These are phyloP conservation scores for Alternaria triticina DNA, from an alignment of 2,329 filamentous ascomycete species.

Conservation along the genomic window DNA sequence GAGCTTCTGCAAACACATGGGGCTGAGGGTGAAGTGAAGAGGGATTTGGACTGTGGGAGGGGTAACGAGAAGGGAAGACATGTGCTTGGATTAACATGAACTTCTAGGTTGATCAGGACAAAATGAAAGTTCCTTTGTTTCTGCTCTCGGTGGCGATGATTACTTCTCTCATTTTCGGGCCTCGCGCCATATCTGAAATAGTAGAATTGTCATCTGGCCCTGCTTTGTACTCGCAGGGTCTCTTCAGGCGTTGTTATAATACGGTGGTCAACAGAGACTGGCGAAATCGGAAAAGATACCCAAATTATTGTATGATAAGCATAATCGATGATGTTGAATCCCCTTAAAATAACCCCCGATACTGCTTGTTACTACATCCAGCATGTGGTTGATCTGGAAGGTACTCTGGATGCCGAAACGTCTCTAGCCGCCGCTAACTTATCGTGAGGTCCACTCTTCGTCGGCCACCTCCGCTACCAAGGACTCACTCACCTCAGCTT, in stretches of 20 bases:
- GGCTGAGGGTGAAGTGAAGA: slow-evolving; percentile 30
- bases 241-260: background rate
- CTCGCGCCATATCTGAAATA: background rate
- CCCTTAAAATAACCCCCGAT: accelerated
- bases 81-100: slow-evolving; percentile 24
- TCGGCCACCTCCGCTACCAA: slow-evolving; percentile 27
- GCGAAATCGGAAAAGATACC: background rate
- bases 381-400: background rate
- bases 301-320: background rate
- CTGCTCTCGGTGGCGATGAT: background rate
- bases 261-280: background rate
- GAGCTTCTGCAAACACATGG: slow-evolving; percentile 38
- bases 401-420: background rate
- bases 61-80: slow-evolving; percentile 30
- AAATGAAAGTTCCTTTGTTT: background rate
- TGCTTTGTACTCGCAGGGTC: background rate
- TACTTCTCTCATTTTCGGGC: background rate
- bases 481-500: slow-evolving; percentile 2
- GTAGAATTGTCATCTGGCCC: background rate
- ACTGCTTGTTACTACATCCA: background rate
- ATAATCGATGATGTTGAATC: background rate
- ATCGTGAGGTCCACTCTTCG: slow-evolving; percentile 25
- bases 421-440: slow-evolving; percentile 20
- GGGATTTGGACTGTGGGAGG: slow-evolving; percentile 18
- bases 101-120: background rate